Evolutionary conservation across 176 grass and related monocot species (phyloP).

Genomic region (Musa itinerans): DNA sequence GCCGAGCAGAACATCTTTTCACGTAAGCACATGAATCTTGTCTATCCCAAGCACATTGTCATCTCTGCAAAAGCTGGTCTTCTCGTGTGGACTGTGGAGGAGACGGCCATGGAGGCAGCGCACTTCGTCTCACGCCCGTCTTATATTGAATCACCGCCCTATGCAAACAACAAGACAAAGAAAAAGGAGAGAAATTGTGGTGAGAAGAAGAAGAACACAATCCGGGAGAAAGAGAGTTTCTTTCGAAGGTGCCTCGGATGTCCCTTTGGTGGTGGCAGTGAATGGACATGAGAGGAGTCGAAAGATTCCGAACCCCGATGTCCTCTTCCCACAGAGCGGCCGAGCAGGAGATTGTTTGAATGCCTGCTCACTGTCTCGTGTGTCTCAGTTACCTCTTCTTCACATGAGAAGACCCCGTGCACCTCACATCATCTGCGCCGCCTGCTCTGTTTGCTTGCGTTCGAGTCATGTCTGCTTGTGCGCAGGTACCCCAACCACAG

Average conservation of each 20-base stretch:
- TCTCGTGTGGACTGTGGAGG: neutral
- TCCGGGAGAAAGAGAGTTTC: constrained; percentile 38
- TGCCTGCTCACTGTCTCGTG: neutral
- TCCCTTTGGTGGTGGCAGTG: constrained; percentile 11
- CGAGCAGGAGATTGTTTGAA: neutral
- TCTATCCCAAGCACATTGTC: neutral
- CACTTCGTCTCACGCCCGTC: too few species aligned
- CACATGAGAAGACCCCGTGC: neutral
- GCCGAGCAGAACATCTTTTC: neutral
- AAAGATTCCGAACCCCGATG: constrained; percentile 1
- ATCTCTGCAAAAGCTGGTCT: neutral
- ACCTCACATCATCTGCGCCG: neutral
- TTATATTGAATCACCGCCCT: too few species aligned
- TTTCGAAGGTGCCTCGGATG: constrained; percentile 34
- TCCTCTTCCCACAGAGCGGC: too few species aligned
- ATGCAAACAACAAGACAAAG: neutral
- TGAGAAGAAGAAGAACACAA: constrained; percentile 1
- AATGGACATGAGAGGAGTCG: constrained; percentile 31
- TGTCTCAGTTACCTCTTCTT: too few species aligned
- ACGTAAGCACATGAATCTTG: too few species aligned
- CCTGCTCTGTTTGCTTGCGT: neutral
- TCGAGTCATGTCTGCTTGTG: neutral
- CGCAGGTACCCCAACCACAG: neutral
- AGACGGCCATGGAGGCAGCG: neutral
- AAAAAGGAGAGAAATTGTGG: constrained; percentile 1